These are phyloP conservation scores for Globisporangium abappressorium DNA, from an alignment of 352 stramenopile genomes.

Conservation along the genomic window DNA sequence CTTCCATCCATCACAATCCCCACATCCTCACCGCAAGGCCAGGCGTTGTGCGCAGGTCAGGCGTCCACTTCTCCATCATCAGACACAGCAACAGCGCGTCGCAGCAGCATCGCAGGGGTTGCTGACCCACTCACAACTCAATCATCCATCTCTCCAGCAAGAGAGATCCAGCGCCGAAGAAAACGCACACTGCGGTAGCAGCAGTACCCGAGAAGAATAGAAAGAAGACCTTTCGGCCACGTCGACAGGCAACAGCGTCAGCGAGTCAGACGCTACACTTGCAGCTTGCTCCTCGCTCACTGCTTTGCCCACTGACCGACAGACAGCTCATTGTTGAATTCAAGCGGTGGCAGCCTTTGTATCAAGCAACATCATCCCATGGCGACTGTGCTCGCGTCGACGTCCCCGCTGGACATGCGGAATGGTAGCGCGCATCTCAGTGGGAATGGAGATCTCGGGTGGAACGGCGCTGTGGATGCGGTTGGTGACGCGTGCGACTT, in stretches of 20 bases:
- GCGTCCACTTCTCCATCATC: not conserved
- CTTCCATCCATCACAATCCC: not conserved
- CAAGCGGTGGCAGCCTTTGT: not conserved
- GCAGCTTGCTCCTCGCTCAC: not conserved
- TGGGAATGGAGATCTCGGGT: not conserved
- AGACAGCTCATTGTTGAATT: constrained; percentile 6
- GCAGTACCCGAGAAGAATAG: not conserved
- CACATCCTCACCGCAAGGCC: not conserved
- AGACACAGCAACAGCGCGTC: not conserved
- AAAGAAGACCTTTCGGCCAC: not conserved
- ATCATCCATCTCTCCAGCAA: not conserved
- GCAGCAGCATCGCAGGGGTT: constrained; percentile 3
- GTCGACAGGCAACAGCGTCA: not conserved
- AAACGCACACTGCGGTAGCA: not conserved
- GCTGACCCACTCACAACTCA: not conserved
- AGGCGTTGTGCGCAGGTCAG: not conserved
- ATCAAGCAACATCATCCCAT: not conserved
- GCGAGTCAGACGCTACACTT: not conserved
- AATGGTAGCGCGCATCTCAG: not conserved
- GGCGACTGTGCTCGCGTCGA: not conserved
- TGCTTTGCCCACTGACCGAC: not conserved
- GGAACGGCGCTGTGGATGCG: not conserved
- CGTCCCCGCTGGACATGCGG: not conserved
- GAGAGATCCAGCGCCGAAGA: constrained; percentile 3
- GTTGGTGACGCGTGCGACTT: constrained; percentile 3